Evolutionary conservation across 805 yeast genomes (phyloP), one percentile per base, ranked within the genome.

Genomic region (Zygosaccharomyces rouxii): DNA sequence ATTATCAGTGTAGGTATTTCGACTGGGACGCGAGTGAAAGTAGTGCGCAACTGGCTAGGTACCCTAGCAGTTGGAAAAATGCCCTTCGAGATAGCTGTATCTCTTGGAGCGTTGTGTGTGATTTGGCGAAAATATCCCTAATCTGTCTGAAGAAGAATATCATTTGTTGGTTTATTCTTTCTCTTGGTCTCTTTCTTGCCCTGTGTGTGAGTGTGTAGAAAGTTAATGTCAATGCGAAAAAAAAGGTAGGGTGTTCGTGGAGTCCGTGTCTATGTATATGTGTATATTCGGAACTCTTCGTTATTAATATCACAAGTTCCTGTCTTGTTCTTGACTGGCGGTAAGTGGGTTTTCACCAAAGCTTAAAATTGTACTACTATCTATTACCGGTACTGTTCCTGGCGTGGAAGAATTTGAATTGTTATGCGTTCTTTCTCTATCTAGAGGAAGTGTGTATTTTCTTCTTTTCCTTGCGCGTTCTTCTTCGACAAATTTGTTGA

Each of bases 1-100:
- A 18, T 3, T 29, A 23, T 41, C 41, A 51, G 22, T 45, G 51
- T 19, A 51, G 43, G 33, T 41, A 43, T 40, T 51, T 51, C 10
- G 64, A 59, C 45, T 63, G 69, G 2, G 70, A 60, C 2, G 57
- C 57, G 25, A 66, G 48, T 6, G 70, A 63, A 16, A 67, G 60
- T 2, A 63, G 53, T 5, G 64, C 66, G 41, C 70, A 67, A 31
- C 68, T 59, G 13, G 64, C 67, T 41, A 67, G 44, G 41, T 63
- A 67, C 5, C 70, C 71, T 30, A 66, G 51, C 11, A 67, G 51
- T 33, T 63, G 63, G 55, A 67, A 63, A 44, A 67, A 67, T 3
- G 71, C 70, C 25, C 59, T 55, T 25, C 69, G 56, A 4, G 70
- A 65, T 16, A 66, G 52, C 22, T 52, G 43, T 4, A 63, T 59